These are phyloP conservation scores for Xerocomus nothofagi DNA, from an alignment of 1,284 basidiomycete genomes.

Conservation along the genomic window DNA sequence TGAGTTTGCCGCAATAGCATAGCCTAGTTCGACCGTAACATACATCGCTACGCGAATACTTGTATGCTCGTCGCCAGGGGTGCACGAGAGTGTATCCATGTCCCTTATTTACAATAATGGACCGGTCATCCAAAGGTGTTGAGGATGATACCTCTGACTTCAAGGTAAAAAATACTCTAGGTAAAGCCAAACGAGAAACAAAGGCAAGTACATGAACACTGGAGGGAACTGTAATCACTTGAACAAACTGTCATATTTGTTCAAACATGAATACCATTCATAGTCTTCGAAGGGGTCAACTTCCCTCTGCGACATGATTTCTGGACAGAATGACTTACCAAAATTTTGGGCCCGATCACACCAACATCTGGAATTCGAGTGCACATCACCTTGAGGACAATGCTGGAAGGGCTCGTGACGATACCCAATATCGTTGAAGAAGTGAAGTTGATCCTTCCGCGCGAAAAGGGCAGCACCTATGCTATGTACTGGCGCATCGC, in stretches of 20 bases:
- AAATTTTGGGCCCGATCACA: constrained; percentile 65
- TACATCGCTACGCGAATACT: constrained; percentile 1
- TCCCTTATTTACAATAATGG: background rate
- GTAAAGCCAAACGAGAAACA: background rate
- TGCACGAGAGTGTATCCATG: background rate
- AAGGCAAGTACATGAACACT: constrained; percentile 4
- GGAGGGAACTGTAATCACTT: constrained; percentile 7
- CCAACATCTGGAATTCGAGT: constrained; percentile 67
- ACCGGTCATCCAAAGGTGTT: background rate
- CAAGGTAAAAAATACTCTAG: background rate
- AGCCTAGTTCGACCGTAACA: constrained; percentile 3
- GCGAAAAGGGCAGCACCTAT: constrained; percentile 85
- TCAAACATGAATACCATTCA: constrained; percentile 79
- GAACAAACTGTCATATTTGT: constrained; percentile 67
- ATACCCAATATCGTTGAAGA: constrained; percentile 67
- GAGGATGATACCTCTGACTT: background rate
- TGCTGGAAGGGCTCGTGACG: constrained; percentile 81
- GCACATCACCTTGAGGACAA: constrained; percentile 63
- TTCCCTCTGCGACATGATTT: background rate
- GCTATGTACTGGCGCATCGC: constrained; percentile 89
- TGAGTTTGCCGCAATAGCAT: constrained; percentile 32
- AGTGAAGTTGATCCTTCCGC: constrained; percentile 79
- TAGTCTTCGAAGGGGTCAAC: constrained; percentile 49
- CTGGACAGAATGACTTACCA: constrained; percentile 40
- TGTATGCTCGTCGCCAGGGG: background rate